Conservation (phyloP, 257 asterid genomes). For the Nicotiana sylvestris region DNA sequence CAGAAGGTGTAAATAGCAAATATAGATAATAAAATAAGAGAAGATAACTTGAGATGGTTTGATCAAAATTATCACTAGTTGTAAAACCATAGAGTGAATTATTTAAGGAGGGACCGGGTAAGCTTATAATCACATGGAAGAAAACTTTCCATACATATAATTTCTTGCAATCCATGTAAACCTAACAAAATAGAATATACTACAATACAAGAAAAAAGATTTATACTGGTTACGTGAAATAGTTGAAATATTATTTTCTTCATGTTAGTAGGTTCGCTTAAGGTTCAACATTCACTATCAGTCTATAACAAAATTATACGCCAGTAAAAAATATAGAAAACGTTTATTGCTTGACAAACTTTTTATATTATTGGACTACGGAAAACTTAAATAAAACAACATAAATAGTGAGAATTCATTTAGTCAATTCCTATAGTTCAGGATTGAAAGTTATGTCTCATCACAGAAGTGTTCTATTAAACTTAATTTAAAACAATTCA, state of each 20-base stretch:
- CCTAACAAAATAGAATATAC: background rate
- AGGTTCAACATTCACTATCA: too few relatives aligned
- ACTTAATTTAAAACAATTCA: background rate
- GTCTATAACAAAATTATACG: too few relatives aligned
- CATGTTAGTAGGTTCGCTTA: background rate
- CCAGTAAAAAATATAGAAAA: too few relatives aligned
- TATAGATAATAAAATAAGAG: too few relatives aligned
- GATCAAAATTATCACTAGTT: too few relatives aligned
- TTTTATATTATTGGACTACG: background rate
- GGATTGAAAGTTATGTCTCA: background rate
- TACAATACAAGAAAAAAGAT: background rate
- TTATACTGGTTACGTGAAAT: background rate
- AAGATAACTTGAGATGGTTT: too few relatives aligned
- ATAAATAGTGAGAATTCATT: background rate
- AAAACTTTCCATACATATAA: too few relatives aligned
- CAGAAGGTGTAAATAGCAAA: background rate
- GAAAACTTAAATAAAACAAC: background rate
- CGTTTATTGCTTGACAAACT: too few relatives aligned
- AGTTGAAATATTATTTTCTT: background rate
- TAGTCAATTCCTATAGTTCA: background rate
- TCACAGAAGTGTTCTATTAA: background rate
- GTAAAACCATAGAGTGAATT: too few relatives aligned
- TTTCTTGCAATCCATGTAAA: background rate
- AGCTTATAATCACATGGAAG: background rate
- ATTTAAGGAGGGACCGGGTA: background rate